Evolutionary conservation across 495 filamentous ascomycete genomes (phyloP), one percentile per base, ranked within the genome.

Genomic region (Penicillium parvum): DNA sequence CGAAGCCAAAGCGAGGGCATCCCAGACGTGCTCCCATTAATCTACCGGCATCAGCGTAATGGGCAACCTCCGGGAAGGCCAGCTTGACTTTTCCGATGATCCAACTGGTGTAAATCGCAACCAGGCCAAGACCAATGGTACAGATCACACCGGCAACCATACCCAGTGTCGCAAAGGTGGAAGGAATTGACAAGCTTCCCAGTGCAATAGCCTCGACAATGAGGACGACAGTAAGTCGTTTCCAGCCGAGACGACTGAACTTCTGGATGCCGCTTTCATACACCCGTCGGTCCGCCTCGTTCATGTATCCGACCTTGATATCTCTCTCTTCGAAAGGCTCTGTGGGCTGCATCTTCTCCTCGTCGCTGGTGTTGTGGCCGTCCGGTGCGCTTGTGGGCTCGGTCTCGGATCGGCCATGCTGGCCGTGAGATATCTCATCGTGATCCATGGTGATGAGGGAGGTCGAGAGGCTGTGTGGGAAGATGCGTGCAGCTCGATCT

Each of bases 41-140:
- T 12, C 67, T 56, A 8, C 78, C 77, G 11, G 73, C 81, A 49
- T 87, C 82, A 14, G 79, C 75, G 42, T 85, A 81, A 55, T 78
- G 72, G 43, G 73, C 57, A 9, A 86, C 72, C n/a, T 78, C 58
- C 1, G 83, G 83, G 54, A 76, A 78, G 40, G 68, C 71, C 14
- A 80, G 29, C 56, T 83, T 84, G 43, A 86, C 75, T 57, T 84
- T 79, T 20, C 78, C 82, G 45, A 86, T 68, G 37, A 85, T 69
- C 39, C 79, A 83, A 52, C 79, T 79, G 25, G 79, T 82, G 60
- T 86, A 88, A 35, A 78, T 78, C 32, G 83, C 78, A 15, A 83
- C 45, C 11, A 84, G 44, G n/a, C 83, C 84, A 8, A 84, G 40
- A 26, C 60, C 51, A 25, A 83, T 49, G 11, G 74, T 71, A 37